Base-by-base conservation (phyloP, 768 basidiomycete species). In the Suillus cothurnatus region DNA sequence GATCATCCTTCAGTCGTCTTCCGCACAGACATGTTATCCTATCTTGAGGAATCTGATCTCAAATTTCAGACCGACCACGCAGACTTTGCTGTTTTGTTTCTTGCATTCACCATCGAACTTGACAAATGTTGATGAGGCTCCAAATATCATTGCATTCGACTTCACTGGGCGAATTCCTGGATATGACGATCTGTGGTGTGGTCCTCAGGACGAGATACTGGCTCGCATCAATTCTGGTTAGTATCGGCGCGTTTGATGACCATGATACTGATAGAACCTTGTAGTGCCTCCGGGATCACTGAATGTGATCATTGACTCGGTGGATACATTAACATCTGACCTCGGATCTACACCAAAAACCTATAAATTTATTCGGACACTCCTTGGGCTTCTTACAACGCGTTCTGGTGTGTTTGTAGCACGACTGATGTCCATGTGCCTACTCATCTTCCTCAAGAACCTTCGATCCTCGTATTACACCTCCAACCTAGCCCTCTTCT, bases 281-380 rank as follows among this genome's bases (percentile, higher is more conserved):
- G 60, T 72, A 84, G 84, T 76, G 55, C 69, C 81, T 36, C 47
- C 79, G 36, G 81, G 82, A 36, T 80, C 88, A n/a, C 64, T 91
- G 34, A 84, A 81, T 66, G 83, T 93, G 28, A 73, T 91, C 61
- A 81, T 95, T 41, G 94, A 95, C 73, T 91, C 91, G 23, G 75
- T 88, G 21, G 89, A 93, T 69, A 89, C 86, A 5, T 75, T 94
- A 28, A 72, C 82, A 6, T 79, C 84, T 12, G 90, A 93, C 71
- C 71, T 85, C 28, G 82, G 80, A 14, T 88, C 90, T 15, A 64
- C 81, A 28, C 74, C 89, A 6, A 79, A 81, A 67, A 79, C 86
- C 1, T 87, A 85, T 68, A 80, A 75, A 39, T 81, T 86, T 64
- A 79, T 94, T 36, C 79, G 73, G 34, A 76, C 81, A 14, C 70